Conservation (phyloP, 1,284 basidiomycete species). For the Sporisorium reilianum region DNA sequence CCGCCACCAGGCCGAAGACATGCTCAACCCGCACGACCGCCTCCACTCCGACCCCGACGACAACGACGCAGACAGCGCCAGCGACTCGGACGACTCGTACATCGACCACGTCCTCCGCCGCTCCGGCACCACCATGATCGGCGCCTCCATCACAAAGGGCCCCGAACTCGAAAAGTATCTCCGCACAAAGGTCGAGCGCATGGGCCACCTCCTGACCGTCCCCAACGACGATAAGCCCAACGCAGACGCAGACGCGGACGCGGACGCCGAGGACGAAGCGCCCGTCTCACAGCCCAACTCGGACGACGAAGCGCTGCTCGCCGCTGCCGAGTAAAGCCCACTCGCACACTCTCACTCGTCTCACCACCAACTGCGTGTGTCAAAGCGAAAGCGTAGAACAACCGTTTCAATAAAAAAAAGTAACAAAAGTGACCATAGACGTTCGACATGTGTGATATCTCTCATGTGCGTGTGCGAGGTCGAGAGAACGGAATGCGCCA, state of each 20-base stretch:
- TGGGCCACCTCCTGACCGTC: constrained; percentile 92
- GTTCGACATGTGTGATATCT: too few species aligned
- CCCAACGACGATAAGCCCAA: constrained; percentile 62
- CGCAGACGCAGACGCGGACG: background rate
- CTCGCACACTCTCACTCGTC: background rate
- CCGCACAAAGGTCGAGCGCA: constrained; percentile 91
- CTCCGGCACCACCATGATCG: constrained; percentile 84
- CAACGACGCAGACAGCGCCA: constrained; percentile 28
- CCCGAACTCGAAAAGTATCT: constrained; percentile 95
- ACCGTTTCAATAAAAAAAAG: constrained; percentile 8
- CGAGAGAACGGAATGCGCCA: too few species aligned
- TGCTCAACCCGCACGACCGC: constrained; percentile 17
- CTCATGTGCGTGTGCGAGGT: background rate
- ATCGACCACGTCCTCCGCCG: constrained; percentile 71
- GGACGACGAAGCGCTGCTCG: constrained; percentile 15
- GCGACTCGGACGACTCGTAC: constrained; percentile 58
- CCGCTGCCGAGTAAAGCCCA: background rate
- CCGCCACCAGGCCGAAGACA: constrained; percentile 32
- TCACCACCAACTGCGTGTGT: too few species aligned
- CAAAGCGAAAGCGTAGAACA: background rate
- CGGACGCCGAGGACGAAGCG: background rate
- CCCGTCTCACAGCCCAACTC: constrained; percentile 40
- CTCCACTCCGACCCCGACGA: constrained; percentile 29
- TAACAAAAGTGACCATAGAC: background rate
- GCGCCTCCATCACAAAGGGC: constrained; percentile 81